Base-by-base conservation (phyloP, 23 red algal genomes). In the Gracilariopsis chorda region DNA sequence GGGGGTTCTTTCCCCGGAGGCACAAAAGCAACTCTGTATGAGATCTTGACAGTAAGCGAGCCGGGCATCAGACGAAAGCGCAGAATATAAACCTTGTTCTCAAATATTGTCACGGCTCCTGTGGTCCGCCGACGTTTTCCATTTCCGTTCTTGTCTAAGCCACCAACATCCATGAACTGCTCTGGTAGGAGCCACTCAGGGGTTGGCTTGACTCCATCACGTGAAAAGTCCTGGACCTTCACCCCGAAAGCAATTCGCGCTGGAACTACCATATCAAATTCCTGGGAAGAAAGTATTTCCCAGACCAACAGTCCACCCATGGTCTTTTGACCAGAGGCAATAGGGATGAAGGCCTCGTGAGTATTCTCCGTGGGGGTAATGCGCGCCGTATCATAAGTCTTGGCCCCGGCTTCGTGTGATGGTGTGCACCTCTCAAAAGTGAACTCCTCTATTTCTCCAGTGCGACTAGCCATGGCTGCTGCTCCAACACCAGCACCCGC, bases 401-500 rank as follows among this genome's bases (percentile, higher is more conserved):
- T 46, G 46, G 43, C 51, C 7, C 57, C 27, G 11, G 25, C 55
- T 17, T 36, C 80, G 45, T 52, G 57, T 37, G 13, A 52, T n/a
- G 58, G 48, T 40, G 59, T 70, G n/a, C 60, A 62, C 42, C 35
- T 10, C 60, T 91, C 88, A 91, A 91, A 91, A 7, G 44, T 34
- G 43, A 91, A 91, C 59, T 91, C 88, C 5, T 91, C 53, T 41
- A 91, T 42, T 34, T 70, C 88, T 8, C 88, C 88, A 4, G 77
- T 75, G 39, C 88, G 53, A 48, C 45, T 69, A 63, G 30, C 36
- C 88, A 91, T 91, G 5, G 88, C 88, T 20, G 88, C 77, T 7
- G 88, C 88, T 7, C 88, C 88, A 21, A 91, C 77, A 13, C 88
- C 88, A 70, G 76, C 88, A 45, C 88, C 88, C n/a, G 75, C 88